phyloP scores from a whole-genome alignment of 2,329 filamentous ascomycete species.

The Didymella pomorum region DNA sequence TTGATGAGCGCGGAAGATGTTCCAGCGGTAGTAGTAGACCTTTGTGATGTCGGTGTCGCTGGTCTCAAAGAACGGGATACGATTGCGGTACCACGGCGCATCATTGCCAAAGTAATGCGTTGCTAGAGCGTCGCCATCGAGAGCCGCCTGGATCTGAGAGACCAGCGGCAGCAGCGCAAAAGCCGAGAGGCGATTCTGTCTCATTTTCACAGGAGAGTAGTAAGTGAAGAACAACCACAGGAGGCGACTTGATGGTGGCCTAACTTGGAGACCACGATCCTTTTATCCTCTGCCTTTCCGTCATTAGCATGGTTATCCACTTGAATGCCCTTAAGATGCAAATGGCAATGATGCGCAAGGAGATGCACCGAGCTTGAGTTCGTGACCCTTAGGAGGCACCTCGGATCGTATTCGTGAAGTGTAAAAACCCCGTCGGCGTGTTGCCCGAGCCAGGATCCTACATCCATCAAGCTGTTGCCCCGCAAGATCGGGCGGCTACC shows the following conservation, averaged over 20 bases:
- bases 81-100: slow-evolving; percentile 51
- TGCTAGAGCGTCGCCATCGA: slow-evolving; percentile 40
- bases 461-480: slow-evolving; percentile 9
- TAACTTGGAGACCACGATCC: not conserved
- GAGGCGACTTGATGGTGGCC: not conserved
- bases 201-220: not conserved
- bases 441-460: slow-evolving; percentile 18
- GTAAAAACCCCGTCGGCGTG: slow-evolving; percentile 6
- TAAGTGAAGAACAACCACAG: not conserved
- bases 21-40: slow-evolving; percentile 59
- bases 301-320: not conserved
- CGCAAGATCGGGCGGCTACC: slow-evolving; percentile 14
- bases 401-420: slow-evolving; percentile 1
- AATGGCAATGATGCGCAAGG: slow-evolving; percentile 13
- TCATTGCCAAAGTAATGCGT: slow-evolving; percentile 53
- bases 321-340: not conserved
- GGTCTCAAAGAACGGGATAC: slow-evolving; percentile 53
- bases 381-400: slow-evolving; percentile 7
- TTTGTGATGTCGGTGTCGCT: slow-evolving; percentile 51
- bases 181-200: slow-evolving; percentile 3
- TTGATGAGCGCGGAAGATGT: slow-evolving; percentile 55
- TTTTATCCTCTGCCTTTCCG: slow-evolving; percentile 3
- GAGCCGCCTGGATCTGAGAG: slow-evolving; percentile 19
- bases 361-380: not conserved
- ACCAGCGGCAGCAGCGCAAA: slow-evolving; percentile 7